Conservation (phyloP, 2,329 filamentous ascomycete species). For the Rugonectria rugulosa region DNA sequence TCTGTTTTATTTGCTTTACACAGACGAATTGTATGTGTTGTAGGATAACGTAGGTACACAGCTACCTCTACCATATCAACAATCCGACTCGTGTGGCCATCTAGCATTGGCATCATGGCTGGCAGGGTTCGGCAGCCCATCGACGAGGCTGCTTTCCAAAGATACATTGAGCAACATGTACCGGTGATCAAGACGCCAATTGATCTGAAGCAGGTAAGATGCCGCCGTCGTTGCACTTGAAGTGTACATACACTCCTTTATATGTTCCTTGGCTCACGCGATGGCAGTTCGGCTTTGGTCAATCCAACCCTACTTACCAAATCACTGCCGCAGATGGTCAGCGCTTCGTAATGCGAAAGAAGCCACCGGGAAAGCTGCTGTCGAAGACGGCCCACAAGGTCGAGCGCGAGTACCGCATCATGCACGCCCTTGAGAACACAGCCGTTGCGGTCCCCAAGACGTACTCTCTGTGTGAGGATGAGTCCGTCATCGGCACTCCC, state of each 20-base stretch:
- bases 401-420: constrained; percentile 92
- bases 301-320: constrained; percentile 97
- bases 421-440: constrained; percentile 79
- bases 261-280: constrained; percentile 9
- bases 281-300: constrained; percentile 88
- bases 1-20: too few species aligned
- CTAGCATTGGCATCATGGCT: constrained; percentile 66
- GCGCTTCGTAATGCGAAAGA: constrained; percentile 93
- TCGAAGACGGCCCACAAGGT: constrained; percentile 96
- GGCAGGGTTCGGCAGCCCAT: constrained; percentile 90
- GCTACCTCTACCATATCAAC: too few species aligned
- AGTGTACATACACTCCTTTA: not conserved
- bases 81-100: not conserved
- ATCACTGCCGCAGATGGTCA: constrained; percentile 74
- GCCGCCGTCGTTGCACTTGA: not conserved
- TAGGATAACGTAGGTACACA: too few species aligned
- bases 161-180: constrained; percentile 80
- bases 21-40: too few species aligned
- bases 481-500: constrained; percentile 79
- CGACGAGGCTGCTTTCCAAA: constrained; percentile 79
- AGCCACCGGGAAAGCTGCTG: constrained; percentile 92
- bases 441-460: constrained; percentile 87
- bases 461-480: constrained; percentile 87
- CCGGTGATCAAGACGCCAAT: constrained; percentile 84
- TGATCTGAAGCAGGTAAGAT: constrained; percentile 83